Percentiles rank a stretch among this genome's conserved stretches.
Evolutionary conservation across 345 rosid species (phyloP).

Genomic region (Aquilaria malaccensis): DNA sequence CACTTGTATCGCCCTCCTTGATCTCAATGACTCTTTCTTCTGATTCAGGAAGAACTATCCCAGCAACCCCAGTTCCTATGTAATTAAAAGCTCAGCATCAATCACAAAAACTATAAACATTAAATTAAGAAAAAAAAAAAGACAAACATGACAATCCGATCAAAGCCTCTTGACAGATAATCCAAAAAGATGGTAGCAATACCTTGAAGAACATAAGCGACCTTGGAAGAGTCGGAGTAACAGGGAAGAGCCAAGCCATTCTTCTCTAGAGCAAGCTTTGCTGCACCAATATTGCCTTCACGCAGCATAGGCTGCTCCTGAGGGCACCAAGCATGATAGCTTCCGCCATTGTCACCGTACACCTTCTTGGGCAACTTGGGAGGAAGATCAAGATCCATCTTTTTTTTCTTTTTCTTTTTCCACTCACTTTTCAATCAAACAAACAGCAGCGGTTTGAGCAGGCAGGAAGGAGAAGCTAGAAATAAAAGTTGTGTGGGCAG

Average conservation of each 20-base stretch:
- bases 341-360: constrained; percentile 68
- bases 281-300: constrained; percentile 79
- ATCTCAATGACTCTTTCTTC: constrained; percentile 78
- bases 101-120: not conserved
- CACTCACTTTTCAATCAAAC: not conserved
- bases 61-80: constrained; percentile 72
- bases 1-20: constrained; percentile 84
- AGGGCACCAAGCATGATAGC: constrained; percentile 77
- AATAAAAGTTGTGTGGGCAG: too few species aligned
- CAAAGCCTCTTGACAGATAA: not conserved
- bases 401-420: not conserved
- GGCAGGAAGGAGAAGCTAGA: too few species aligned
- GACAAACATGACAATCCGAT: not conserved
- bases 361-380: constrained; percentile 64
- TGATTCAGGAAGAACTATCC: constrained; percentile 81
- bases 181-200: not conserved
- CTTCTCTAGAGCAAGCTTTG: constrained; percentile 79
- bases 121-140: not conserved
- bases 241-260: constrained; percentile 80
- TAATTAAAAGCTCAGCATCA: not conserved
- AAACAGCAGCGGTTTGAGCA: too few species aligned
- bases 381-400: constrained; percentile 78
- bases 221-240: constrained; percentile 82
- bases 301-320: constrained; percentile 67
- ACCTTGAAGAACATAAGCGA: constrained; percentile 94